Percentiles rank a stretch among this genome's conserved stretches.
These are phyloP conservation scores for Tetrastigma voinierianum DNA, from an alignment of 164 flowering plant genomes.

Conservation along the genomic window DNA sequence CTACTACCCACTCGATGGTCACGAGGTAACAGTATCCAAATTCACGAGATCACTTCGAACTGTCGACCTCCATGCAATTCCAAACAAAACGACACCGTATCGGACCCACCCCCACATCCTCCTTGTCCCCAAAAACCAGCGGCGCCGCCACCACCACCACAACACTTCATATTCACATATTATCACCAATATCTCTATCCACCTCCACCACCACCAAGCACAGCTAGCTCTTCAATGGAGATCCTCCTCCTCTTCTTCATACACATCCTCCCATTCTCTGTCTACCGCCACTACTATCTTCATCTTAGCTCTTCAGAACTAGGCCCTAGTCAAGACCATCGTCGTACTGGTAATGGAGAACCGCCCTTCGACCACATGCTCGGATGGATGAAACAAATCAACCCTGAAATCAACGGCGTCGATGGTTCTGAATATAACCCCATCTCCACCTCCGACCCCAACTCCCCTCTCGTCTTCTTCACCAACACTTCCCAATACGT, in stretches of 20 bases:
- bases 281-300: neutral
- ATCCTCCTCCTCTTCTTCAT: neutral
- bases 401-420: slow-evolving; percentile 76
- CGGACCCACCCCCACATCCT: too few species aligned
- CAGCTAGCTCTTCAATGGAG: neutral
- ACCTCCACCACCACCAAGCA: neutral
- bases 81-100: too few species aligned
- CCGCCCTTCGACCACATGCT: slow-evolving; percentile 84
- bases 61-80: too few species aligned
- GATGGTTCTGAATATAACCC: slow-evolving; percentile 62
- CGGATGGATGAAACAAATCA: slow-evolving; percentile 75
- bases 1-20: too few species aligned
- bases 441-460: slow-evolving; percentile 40
- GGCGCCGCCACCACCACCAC: too few species aligned
- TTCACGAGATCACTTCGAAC: too few species aligned
- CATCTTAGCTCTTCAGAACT: slow-evolving; percentile 12
- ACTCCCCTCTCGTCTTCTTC: slow-evolving; percentile 41
- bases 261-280: slow-evolving; percentile 12
- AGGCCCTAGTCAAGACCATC: slow-evolving; percentile 57
- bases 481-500: slow-evolving; percentile 45
- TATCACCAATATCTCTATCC: too few species aligned
- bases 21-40: too few species aligned
- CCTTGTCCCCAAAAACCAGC: too few species aligned
- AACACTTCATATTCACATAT: too few species aligned
- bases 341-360: slow-evolving; percentile 78